Evolutionary conservation across 2,329 filamentous ascomycete genomes (phyloP).

Genomic region (Chrysoporthe cubensis): DNA sequence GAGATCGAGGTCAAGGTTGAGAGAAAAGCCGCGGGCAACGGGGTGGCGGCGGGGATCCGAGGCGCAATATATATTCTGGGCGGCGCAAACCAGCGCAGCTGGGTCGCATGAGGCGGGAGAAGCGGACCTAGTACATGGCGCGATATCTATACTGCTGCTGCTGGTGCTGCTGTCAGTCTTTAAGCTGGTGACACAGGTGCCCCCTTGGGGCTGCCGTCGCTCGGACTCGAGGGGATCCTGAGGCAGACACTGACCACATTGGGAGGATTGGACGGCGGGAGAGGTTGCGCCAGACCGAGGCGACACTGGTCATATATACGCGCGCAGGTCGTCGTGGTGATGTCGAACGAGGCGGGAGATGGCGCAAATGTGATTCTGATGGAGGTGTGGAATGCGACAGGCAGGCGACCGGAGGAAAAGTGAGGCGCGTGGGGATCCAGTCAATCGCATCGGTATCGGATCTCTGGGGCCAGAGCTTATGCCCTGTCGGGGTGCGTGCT

Average conservation of each 20-base stretch:
- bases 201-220: background rate
- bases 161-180: conserved; percentile 23
- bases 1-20: conserved; percentile 30
- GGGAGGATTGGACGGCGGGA: background rate
- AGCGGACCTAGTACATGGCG: conserved; percentile 41
- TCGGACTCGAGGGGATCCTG: conserved; percentile 7
- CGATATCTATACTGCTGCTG: conserved; percentile 21
- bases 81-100: conserved; percentile 40
- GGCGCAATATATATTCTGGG: conserved; percentile 24
- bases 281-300: conserved; percentile 11
- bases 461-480: conserved; percentile 21
- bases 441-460: conserved; percentile 12
- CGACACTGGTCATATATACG: conserved; percentile 26
- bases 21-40: conserved; percentile 6
- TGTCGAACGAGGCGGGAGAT: conserved; percentile 21
- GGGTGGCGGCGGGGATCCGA: conserved; percentile 7
- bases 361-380: conserved; percentile 20
- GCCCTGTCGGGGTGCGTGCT: background rate
- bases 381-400: conserved; percentile 5
- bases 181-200: background rate
- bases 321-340: background rate
- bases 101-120: conserved; percentile 39
- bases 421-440: conserved; percentile 17
- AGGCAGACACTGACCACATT: conserved; percentile 29
- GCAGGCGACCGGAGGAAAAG: conserved; percentile 19